Percentiles rank a stretch among this genome's conserved stretches.
Conservation (phyloP, 1,139 yeast genomes). For the Lodderomyces theae region DNA sequence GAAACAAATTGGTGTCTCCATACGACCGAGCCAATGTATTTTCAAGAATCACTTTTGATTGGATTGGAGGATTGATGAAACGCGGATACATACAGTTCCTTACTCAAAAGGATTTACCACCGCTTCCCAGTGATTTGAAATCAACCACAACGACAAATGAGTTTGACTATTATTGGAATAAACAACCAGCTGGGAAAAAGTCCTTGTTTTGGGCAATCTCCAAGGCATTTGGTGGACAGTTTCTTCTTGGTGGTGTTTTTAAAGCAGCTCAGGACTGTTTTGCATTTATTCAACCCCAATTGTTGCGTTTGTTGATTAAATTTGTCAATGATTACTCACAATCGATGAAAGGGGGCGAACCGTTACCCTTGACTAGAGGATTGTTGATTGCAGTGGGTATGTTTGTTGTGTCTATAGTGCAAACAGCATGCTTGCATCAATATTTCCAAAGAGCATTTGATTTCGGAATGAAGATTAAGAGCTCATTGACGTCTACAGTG, state of each 20-base stretch:
- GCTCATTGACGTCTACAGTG: constrained; percentile 74
- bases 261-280: constrained; percentile 75
- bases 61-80: constrained; percentile 93
- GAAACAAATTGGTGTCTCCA: constrained; percentile 46
- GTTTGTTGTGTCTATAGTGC: constrained; percentile 80
- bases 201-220: constrained; percentile 64
- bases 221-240: constrained; percentile 68
- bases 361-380: constrained; percentile 71
- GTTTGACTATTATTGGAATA: constrained; percentile 65
- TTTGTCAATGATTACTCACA: constrained; percentile 78
- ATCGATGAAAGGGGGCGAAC: constrained; percentile 32
- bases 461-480: constrained; percentile 84
- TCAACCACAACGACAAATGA: constrained; percentile 47
- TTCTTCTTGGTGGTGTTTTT: constrained; percentile 71
- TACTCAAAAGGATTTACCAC: constrained; percentile 77
- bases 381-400: constrained; percentile 77
- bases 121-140: constrained; percentile 65
- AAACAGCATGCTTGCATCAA: constrained; percentile 86
- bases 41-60: constrained; percentile 73
- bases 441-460: constrained; percentile 88
- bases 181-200: constrained; percentile 43
- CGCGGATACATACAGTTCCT: constrained; percentile 75
- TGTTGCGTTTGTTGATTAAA: constrained; percentile 67
- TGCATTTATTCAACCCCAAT: constrained; percentile 87
- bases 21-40: constrained; percentile 81